Evolutionary conservation across 768 basidiomycete species (phyloP).

Genomic region (Nidularia pulvinata): DNA sequence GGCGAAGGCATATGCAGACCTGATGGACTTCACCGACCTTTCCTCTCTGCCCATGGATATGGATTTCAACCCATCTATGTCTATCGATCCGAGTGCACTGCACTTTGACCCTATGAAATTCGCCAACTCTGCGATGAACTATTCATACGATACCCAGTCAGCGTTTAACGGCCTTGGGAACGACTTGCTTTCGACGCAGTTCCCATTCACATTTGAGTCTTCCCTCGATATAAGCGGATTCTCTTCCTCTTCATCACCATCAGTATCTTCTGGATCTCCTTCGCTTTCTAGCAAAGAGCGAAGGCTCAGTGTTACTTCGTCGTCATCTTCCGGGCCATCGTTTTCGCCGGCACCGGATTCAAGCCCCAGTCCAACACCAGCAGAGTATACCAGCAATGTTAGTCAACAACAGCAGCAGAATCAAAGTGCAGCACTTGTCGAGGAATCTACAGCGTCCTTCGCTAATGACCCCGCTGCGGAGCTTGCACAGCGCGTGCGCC

Average conservation of each 20-base stretch:
- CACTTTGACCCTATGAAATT: constrained; percentile 41
- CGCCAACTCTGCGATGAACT: constrained; percentile 1
- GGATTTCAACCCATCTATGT: constrained; percentile 58
- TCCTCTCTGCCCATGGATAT: constrained; percentile 49
- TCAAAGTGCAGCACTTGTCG: constrained; percentile 12
- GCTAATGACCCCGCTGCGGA: constrained; percentile 32
- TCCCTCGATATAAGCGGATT: constrained; percentile 10
- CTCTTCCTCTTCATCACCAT: constrained; percentile 14
- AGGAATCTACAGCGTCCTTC: constrained; percentile 6
- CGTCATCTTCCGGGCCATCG: constrained; percentile 53
- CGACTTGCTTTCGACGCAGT: constrained; percentile 22
- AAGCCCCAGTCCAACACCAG: constrained; percentile 20
- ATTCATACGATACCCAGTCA: not conserved
- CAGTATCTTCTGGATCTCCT: constrained; percentile 18
- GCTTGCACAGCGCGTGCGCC: constrained; percentile 46
- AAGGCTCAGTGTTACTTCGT: constrained; percentile 54
- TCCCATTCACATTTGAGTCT: constrained; percentile 40
- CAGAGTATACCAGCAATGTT: constrained; percentile 18
- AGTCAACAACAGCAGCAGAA: constrained; percentile 14
- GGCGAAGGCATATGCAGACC: constrained; percentile 32
- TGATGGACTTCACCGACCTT: constrained; percentile 41
- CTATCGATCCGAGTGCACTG: constrained; percentile 64
- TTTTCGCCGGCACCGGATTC: constrained; percentile 49
- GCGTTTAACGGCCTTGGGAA: constrained; percentile 10
- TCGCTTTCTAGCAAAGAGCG: constrained; percentile 26